Conservation (phyloP, 1,284 basidiomycete species). For the Flammula alnicola region DNA sequence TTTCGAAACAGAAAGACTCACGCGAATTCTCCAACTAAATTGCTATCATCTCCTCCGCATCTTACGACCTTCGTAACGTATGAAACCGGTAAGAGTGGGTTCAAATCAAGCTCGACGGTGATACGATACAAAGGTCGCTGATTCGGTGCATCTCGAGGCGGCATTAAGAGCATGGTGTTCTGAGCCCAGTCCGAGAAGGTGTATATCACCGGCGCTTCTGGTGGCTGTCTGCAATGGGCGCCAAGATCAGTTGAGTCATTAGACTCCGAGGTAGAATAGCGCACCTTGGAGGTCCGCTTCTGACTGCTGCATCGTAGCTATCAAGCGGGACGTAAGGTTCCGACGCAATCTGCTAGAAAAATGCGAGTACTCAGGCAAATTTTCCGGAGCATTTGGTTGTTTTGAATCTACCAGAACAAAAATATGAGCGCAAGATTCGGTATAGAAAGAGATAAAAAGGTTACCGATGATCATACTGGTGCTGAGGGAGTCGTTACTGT, state of each 20-base stretch:
- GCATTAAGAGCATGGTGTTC: slow-evolving; percentile 40
- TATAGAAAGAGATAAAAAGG: too few species aligned
- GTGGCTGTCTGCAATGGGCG: slow-evolving; percentile 2
- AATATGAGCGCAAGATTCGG: too few species aligned
- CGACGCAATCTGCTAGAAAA: neutral
- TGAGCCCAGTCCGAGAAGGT: slow-evolving; percentile 41
- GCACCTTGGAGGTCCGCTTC: neutral
- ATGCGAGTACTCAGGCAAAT: slow-evolving; percentile 2
- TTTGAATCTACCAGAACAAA: too few species aligned
- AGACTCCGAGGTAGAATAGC: neutral
- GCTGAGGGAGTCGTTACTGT: too few species aligned
- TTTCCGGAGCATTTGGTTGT: neutral
- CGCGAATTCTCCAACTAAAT: slow-evolving; percentile 50
- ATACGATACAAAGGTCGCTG: slow-evolving; percentile 45
- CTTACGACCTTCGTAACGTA: slow-evolving; percentile 45
- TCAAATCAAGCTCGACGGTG: slow-evolving; percentile 44
- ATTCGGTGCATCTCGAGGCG: slow-evolving; percentile 32
- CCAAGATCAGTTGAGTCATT: neutral
- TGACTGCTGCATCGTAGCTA: slow-evolving; percentile 5
- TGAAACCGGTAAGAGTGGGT: slow-evolving; percentile 48
- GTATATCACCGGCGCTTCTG: slow-evolving; percentile 37
- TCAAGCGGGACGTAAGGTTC: neutral
- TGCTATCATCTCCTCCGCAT: slow-evolving; percentile 33
- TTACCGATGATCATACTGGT: too few species aligned
- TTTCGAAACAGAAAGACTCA: slow-evolving; percentile 30